A percentile compares a stretch with the other conserved stretches of the same genome.
Evolutionary conservation across 768 basidiomycete species (phyloP).

Genomic region (Lepiota venenata): DNA sequence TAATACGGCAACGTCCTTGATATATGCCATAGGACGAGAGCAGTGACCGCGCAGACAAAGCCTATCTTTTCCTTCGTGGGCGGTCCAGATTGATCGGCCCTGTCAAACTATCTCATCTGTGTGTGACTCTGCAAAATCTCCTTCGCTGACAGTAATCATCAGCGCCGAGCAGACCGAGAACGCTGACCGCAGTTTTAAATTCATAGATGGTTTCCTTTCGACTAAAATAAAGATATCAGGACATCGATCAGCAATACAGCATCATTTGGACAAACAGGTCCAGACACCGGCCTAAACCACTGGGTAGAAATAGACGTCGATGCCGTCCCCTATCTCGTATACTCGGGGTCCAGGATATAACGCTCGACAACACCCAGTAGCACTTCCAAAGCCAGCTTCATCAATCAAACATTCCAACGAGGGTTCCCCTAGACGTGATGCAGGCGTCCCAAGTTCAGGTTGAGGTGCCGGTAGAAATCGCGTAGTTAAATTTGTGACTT

Average conservation of each 20-base stretch:
- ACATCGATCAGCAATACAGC: too few species aligned
- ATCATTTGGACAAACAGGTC: too few species aligned
- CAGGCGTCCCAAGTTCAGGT: slow-evolving; percentile 1
- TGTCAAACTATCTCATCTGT: background rate
- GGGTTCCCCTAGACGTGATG: background rate
- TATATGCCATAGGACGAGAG: background rate
- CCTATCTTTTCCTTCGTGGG: background rate
- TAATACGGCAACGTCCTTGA: background rate
- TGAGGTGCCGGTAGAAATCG: background rate
- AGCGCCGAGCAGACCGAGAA: background rate
- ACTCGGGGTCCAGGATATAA: slow-evolving; percentile 16
- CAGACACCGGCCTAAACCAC: background rate
- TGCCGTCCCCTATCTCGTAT: slow-evolving; percentile 19
- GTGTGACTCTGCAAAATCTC: background rate
- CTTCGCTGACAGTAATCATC: background rate
- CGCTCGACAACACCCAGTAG: slow-evolving; percentile 35
- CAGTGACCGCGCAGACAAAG: background rate
- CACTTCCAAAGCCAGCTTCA: slow-evolving; percentile 35
- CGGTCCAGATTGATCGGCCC: slow-evolving; percentile 4
- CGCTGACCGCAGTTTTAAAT: background rate
- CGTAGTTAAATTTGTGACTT: background rate
- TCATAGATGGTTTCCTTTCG: background rate
- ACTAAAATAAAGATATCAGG: too few species aligned
- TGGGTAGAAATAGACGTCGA: background rate
- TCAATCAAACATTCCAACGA: slow-evolving; percentile 21